Base-by-base conservation (phyloP, 2,329 filamentous ascomycete species). In the Geosmithia putterillii region DNA sequence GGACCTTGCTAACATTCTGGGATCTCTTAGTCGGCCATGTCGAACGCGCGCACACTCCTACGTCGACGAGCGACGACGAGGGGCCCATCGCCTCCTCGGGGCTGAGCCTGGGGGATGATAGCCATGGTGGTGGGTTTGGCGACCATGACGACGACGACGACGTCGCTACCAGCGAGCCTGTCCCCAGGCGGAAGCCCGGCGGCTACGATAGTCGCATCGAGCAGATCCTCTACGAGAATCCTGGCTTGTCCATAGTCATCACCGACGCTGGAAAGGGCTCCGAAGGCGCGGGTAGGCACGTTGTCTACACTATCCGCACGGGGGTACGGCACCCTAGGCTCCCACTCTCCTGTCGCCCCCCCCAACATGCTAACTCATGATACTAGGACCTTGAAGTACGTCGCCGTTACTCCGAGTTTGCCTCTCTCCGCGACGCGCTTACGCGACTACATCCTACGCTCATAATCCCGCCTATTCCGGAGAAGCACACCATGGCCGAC, bases 401-500 rank as follows among this genome's bases (percentile, higher is more conserved):
- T 54, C 79, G 92, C 54, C 78, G 92, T 55, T 98, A 98, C 63
- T 98, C 92, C 1, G 92, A 98, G 62, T 98, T 98, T 57, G 84
- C 86, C 32, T 95, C 90, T 15, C 69, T 98, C 45, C 79, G 92
- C 55, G 82, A 88, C 54, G 90, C 90, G 3, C 74, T 98, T 22
- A 88, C 89, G 40, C 84, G 85, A 53, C 74, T 98, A 48, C 94
- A 98, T 58, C 92, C 94, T 7, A 98, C 92, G 0, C 74, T 98
- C 37, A 85, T 98, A 54, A 85, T 98, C 42, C 94, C 92, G 7
- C 92, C 92, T 3, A 98, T 98, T 55, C 92, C 92, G 19, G 94
- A 98, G 66, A 98, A 98, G 64, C 92, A 98, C 62, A 92, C 88
- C 39, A 94, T 98, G 83, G 90, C 90, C 47, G 92, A 98, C 61